Evolutionary conservation across 2,329 filamentous ascomycete species (phyloP), one percentile per base, ranked within the genome.

Genomic region (Talaromyces sp.): DNA sequence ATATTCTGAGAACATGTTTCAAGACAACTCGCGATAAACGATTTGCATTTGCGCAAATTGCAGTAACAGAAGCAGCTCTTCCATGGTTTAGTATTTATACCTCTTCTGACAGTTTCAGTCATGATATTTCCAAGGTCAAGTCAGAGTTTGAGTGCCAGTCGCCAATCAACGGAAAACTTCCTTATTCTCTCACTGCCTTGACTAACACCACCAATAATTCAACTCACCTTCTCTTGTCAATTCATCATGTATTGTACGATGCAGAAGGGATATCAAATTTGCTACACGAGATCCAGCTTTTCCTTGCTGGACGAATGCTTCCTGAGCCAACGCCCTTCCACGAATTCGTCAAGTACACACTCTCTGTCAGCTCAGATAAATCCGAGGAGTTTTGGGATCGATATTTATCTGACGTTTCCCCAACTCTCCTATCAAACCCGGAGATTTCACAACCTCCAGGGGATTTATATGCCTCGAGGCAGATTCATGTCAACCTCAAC

Each of bases 241-340:
- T 85, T 62, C 91, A 96, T 63, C 92, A 97, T 72, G 89, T 90
- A 2, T 76, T 96, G 0, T 96, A 96, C 63, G 92, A 97, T 71
- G 92, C 88, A 0, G 85, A 88, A 32, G 90, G 91, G 0, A 87
- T 96, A 64, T 76, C 80, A 1, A 77, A 80, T 8, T 76, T 97
- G 0, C 80, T 93, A 20, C 70, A 82, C 0, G 91, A 96, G 64
- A 75, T 95, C 1, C 85, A 94, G 62, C 68, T 76, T 2, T 57
- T 83, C 3, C 84, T 86, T 30, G 55, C 69, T 1, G 80, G 78
- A 0, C 47, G 71, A 0, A 7, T 62, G 0, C 72, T 94, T 1
- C 70, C 75, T 0, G 56, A 75, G 0, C 68, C 83, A 0, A 72
- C 84, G 0, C 68, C 81, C 0, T 90, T 90, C 57, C 79, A 81